Percentiles rank a stretch among this genome's conserved stretches.
Evolutionary conservation across 306 rosid genomes (phyloP).

Genomic region (Acacia crassicarpa): DNA sequence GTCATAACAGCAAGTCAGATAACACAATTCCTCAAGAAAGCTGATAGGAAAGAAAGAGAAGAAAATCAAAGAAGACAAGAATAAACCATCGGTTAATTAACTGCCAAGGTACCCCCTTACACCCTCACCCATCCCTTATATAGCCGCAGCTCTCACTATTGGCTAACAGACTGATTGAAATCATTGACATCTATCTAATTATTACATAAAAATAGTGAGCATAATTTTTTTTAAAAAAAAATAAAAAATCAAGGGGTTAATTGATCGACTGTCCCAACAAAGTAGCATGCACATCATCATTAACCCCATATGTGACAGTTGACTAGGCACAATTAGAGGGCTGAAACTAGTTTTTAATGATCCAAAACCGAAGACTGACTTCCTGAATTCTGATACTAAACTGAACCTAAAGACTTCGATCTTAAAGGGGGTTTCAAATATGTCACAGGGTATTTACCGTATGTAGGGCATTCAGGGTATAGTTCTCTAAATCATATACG

Average conservation of each 20-base stretch:
- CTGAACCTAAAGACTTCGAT: not conserved
- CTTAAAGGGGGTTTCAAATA: not conserved
- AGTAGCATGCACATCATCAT: not conserved
- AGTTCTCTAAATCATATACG: not conserved
- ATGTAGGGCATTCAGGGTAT: not conserved
- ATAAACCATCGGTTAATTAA: not conserved
- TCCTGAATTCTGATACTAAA: not conserved
- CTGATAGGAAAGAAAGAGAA: not conserved
- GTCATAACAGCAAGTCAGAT: conserved; percentile 14
- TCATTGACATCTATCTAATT: too few species aligned
- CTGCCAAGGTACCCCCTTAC: not conserved
- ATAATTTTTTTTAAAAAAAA: not conserved
- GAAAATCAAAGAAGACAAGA: not conserved
- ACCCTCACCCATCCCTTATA: not conserved
- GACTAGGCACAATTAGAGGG: not conserved
- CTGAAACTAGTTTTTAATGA: not conserved
- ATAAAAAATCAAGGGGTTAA: not conserved
- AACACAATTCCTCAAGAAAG: not conserved
- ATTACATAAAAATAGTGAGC: too few species aligned
- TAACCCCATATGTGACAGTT: conserved; percentile 1
- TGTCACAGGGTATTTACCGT: not conserved
- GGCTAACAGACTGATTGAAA: not conserved
- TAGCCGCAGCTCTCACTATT: not conserved
- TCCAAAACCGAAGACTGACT: not conserved
- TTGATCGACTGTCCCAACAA: not conserved